These are phyloP conservation scores for Apiotrichum sp. DNA, from an alignment of 1,284 basidiomycete genomes.

Conservation along the genomic window DNA sequence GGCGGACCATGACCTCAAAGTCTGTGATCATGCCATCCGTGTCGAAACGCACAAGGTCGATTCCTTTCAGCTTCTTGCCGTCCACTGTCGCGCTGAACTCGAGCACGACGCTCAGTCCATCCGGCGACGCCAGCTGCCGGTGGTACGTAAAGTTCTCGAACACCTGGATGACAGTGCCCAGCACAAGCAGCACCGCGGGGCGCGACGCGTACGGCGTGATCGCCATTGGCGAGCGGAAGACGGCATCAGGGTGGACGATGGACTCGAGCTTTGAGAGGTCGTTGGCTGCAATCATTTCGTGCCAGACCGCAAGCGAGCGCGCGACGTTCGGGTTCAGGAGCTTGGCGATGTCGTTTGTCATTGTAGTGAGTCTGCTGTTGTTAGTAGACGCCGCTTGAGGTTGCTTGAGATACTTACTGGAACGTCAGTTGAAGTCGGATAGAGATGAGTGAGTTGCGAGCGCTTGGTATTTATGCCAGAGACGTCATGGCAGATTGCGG, in stretches of 20 bases:
- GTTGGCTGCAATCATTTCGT: slow-evolving; percentile 8
- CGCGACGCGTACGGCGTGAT: slow-evolving; percentile 6
- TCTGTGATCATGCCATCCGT: slow-evolving; percentile 13
- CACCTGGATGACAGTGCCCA: slow-evolving; percentile 12
- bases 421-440: too few relatives aligned
- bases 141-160: slow-evolving; percentile 18
- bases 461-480: too few relatives aligned
- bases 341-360: background rate
- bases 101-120: slow-evolving; percentile 13
- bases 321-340: slow-evolving; percentile 4
- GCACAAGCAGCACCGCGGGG: slow-evolving; percentile 10
- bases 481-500: too few relatives aligned
- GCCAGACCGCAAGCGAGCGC: slow-evolving; percentile 10
- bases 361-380: background rate
- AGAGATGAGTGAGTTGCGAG: too few relatives aligned
- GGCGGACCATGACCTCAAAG: slow-evolving; percentile 19
- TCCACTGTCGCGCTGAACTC: slow-evolving; percentile 12
- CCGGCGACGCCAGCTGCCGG: slow-evolving; percentile 8
- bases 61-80: slow-evolving; percentile 16
- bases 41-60: slow-evolving; percentile 15
- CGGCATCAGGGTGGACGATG: slow-evolving; percentile 16
- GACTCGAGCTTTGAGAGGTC: slow-evolving; percentile 6
- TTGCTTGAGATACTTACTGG: too few relatives aligned
- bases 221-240: slow-evolving; percentile 15
- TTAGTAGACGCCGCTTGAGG: too few relatives aligned